Conservation (phyloP, 1,284 basidiomycete genomes). For the Cutaneotrichosporon daszewskae region DNA sequence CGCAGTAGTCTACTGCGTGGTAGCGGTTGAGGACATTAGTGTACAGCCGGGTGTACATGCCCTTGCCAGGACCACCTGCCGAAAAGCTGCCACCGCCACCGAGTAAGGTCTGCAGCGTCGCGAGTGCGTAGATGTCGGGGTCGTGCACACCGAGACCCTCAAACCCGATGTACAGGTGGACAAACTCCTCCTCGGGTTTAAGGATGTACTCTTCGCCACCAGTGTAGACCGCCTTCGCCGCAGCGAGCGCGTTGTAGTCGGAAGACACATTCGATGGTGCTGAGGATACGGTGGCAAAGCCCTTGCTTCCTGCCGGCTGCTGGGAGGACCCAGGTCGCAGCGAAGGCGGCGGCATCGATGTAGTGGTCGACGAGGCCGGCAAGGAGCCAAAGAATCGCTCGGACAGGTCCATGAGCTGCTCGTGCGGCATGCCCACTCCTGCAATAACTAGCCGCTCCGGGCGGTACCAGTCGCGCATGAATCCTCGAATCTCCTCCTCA, state of each 20-base stretch:
- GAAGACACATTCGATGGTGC: slow-evolving; percentile 21
- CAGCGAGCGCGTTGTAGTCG: slow-evolving; percentile 45
- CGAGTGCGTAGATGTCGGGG: slow-evolving; percentile 88
- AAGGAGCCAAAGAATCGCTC: slow-evolving; percentile 70
- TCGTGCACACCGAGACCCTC: slow-evolving; percentile 91
- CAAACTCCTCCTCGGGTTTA: slow-evolving; percentile 65
- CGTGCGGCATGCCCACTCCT: slow-evolving; percentile 85
- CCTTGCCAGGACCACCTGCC: slow-evolving; percentile 88
- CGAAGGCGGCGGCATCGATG: slow-evolving; percentile 12
- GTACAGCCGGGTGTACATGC: slow-evolving; percentile 97
- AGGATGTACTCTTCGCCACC: slow-evolving; percentile 73
- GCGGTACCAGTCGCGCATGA: slow-evolving; percentile 76
- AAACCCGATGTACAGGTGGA: slow-evolving; percentile 88
- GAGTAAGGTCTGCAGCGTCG: slow-evolving; percentile 89
- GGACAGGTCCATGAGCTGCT: slow-evolving; percentile 75
- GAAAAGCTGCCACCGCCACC: slow-evolving; percentile 76
- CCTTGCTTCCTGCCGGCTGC: slow-evolving; percentile 60
- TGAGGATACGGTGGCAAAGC: slow-evolving; percentile 22
- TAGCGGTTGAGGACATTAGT: slow-evolving; percentile 96
- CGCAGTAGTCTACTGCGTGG: slow-evolving; percentile 90
- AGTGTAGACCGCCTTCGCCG: slow-evolving; percentile 64
- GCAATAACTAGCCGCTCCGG: slow-evolving; percentile 93
- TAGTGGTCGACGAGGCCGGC: slow-evolving; percentile 24
- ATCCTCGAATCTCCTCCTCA: slow-evolving; percentile 59
- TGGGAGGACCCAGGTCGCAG: slow-evolving; percentile 49